phyloP scores from a whole-genome alignment of 805 yeast species.

The Candida incommunis region DNA sequence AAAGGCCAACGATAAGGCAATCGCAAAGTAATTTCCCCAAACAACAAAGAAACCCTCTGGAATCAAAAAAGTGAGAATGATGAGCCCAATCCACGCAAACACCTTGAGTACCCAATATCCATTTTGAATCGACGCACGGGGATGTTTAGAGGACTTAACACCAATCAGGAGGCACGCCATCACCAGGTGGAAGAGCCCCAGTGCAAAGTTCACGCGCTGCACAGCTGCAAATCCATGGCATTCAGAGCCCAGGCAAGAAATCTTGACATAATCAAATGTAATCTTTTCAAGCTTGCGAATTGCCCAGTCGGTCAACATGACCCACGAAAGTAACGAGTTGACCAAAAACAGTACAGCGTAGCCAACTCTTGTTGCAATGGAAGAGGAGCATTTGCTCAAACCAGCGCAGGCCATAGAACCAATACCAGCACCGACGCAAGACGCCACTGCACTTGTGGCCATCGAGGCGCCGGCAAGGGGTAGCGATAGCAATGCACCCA shows the following conservation, averaged over 20 bases:
- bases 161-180: conserved; percentile 56
- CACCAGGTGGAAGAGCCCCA: conserved; percentile 64
- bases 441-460: conserved; percentile 40
- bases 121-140: conserved; percentile 74
- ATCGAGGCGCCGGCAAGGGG: conserved; percentile 55
- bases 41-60: conserved; percentile 79
- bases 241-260: conserved; percentile 65
- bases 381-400: conserved; percentile 51
- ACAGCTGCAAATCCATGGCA: conserved; percentile 92
- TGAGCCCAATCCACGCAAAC: conserved; percentile 39
- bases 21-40: conserved; percentile 86
- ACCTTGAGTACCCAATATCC: conserved; percentile 82
- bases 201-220: conserved; percentile 79
- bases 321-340: conserved; percentile 82
- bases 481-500: conserved; percentile 28
- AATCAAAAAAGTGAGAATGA: conserved; percentile 53
- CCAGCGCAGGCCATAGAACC: conserved; percentile 49
- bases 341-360: conserved; percentile 68
- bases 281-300: conserved; percentile 58
- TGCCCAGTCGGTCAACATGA: conserved; percentile 74
- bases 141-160: conserved; percentile 60
- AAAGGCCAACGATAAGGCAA: conserved; percentile 70
- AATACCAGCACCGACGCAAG: conserved; percentile 71
- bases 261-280: conserved; percentile 53
- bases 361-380: conserved; percentile 70